Percentiles rank a stretch among this genome's conserved stretches.
These are phyloP conservation scores for Annulohypoxylon nitens DNA, from an alignment of 495 filamentous ascomycete genomes.

Conservation along the genomic window DNA sequence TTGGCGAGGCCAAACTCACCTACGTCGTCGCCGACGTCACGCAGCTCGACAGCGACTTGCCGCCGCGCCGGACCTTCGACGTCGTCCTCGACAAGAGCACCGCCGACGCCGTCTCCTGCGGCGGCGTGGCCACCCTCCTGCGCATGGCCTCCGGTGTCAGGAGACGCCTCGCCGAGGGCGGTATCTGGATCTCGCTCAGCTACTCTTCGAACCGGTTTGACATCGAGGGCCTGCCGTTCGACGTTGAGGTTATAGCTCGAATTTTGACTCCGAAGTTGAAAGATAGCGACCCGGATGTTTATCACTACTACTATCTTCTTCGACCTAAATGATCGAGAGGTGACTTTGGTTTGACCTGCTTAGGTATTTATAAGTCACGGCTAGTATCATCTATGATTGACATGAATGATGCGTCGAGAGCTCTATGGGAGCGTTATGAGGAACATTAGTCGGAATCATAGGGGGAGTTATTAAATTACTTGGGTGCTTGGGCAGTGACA, in stretches of 20 bases:
- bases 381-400: no score
- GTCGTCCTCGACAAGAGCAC: constrained; percentile 60
- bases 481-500: no score
- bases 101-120: constrained; percentile 57
- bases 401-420: no score
- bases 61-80: constrained; percentile 31
- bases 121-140: constrained; percentile 46
- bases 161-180: constrained; percentile 43
- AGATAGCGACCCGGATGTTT: constrained; percentile 56
- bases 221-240: constrained; percentile 49
- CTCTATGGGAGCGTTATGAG: no score
- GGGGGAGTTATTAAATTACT: background rate
- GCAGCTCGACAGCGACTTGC: constrained; percentile 33
- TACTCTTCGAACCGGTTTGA: constrained; percentile 55
- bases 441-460: background rate
- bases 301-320: constrained; percentile 54
- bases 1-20: constrained; percentile 53
- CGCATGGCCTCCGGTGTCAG: constrained; percentile 49
- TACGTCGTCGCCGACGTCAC: constrained; percentile 57
- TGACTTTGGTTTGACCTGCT: background rate
- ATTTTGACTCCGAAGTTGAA: constrained; percentile 52
- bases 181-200: constrained; percentile 59
- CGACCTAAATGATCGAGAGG: constrained; percentile 41
- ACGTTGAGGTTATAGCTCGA: constrained; percentile 51
- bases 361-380: no score